Base-by-base conservation (phyloP, 2,329 filamentous ascomycete species). In the Tolypocladium inflatum region DNA sequence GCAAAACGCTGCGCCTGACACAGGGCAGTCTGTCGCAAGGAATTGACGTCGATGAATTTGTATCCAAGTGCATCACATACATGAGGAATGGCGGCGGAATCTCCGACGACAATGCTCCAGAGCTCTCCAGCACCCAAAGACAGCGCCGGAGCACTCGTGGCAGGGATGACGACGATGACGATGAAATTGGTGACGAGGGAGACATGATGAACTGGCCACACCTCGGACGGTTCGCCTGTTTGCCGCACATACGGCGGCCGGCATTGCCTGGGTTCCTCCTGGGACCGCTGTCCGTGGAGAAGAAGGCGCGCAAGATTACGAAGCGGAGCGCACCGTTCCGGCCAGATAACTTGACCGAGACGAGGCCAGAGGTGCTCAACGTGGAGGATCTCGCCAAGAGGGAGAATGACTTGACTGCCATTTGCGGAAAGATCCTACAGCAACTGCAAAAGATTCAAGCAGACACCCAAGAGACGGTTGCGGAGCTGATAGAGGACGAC, bases 1-100 rank as follows among this genome's bases (percentile, higher is more conserved):
- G 89, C 64, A 91, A 91, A 68, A 87, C 90, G 0, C 79, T 87
- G 50, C 85, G 87, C 55, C 79, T 95, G 33, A 85, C 88, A 1
- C 79, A 90, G 37, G 91, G 91, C 8, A 87, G 88, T 65, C 76
- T 81, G 2, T 83, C 84, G 3, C 85, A 88, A 55, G 90, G 91
- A 9, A 76, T 99, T 26, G 92, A 97, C 67, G 80, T 95, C 0
- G 92, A 97, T 61, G 90, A 96, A 65, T 95, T 97, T 67, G 84
- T 97, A 17, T 89, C 89, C 0, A 96, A 95, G 72, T 93, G 89
- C 70, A 91, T 95, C 60, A 83, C 82, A 4, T 97, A 89, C 69
- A 97, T 97, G 91, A 85, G 84, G 26, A 80, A 82, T 41, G 88
- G 84, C 4, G 76, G 80, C 9, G 81, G 80, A 13, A 81, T 82